Base-by-base conservation (phyloP, 164 flowering plant genomes). In the Vitis amurensis region DNA sequence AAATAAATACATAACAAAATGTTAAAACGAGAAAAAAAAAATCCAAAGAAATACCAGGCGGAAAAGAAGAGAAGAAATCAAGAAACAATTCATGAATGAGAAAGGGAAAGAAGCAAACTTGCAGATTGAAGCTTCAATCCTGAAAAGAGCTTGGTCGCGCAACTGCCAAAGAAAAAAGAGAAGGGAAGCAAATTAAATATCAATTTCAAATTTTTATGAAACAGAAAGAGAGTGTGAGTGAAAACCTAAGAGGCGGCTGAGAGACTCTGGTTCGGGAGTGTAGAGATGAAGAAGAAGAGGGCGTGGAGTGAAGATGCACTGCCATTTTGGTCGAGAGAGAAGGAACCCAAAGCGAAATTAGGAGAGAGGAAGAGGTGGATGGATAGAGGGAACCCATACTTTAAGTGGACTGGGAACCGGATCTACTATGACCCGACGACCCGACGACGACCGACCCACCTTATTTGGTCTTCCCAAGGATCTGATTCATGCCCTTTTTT, bases 101-200 rank as follows among this genome's bases (percentile, higher is more conserved):
- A 16, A 64, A 66, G 48, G 73, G 48, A 55, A 47, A 44, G 1
- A 27, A 73, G 29, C 75, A 50, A 1, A 91, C 94, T 77, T 56
- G 78, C 67, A 62, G 89, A 78, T 66, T 88, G 94, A 65, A 75
- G 82, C 77, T 77, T 88, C 53, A 89, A 75, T 31, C 94, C 94
- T 2, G 82, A 74, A 61, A 79, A 89, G 29, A 79, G 78, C 79
- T 82, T 89, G 76, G 79, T 82, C 44, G 73, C 57, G 53, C 86
- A 83, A 51, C 89, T 86, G 86, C 74, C 58, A 78, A 69, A 59
- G n/a, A n/a, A 58, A 11, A 30, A 73, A 50, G 15, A 66, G 15
- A 9, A 59, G 14, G 9, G 9, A 17, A 50, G 49, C 10, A 12
- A 48, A 3, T 3, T 2, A 37, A 37, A 6, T 15, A 12, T 9